These are phyloP conservation scores for Coemansia sp. DNA, from an alignment of 192 early-diverging fungal genomes.

Conservation along the genomic window DNA sequence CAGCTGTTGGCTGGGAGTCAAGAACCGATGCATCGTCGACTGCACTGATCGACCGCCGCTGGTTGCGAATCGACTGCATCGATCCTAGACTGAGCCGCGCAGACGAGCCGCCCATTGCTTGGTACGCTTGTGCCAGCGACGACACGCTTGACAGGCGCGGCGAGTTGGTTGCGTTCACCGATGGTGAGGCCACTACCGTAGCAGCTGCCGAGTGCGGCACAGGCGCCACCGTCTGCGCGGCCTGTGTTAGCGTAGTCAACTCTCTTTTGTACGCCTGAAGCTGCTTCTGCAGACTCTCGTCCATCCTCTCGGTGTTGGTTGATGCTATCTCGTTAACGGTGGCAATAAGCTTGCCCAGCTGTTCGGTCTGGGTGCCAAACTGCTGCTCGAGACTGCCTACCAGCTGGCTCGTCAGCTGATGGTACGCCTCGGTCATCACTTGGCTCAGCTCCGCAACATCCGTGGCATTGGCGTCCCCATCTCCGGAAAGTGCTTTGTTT, in stretches of 20 bases:
- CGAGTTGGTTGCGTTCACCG: constrained; percentile 13
- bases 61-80: constrained; percentile 18
- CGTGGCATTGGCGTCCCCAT: neutral
- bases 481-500: neutral
- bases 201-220: constrained; percentile 4
- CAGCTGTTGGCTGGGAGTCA: constrained; percentile 41
- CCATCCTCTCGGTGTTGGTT: constrained; percentile 14
- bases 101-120: constrained; percentile 9
- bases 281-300: constrained; percentile 28
- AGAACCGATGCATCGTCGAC: constrained; percentile 26
- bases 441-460: constrained; percentile 9
- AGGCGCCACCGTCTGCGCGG: constrained; percentile 19
- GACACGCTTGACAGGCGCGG: constrained; percentile 33
- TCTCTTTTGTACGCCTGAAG: constrained; percentile 28
- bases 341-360: constrained; percentile 21
- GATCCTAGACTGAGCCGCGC: constrained; percentile 38
- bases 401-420: constrained; percentile 17
- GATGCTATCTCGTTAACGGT: constrained; percentile 28
- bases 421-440: constrained; percentile 19
- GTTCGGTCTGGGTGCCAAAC: constrained; percentile 26
- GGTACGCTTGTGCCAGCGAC: constrained; percentile 25
- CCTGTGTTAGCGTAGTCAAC: constrained; percentile 18
- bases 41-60: constrained; percentile 43
- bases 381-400: constrained; percentile 22
- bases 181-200: constrained; percentile 2